Evolutionary conservation across 2,329 filamentous ascomycete genomes (phyloP).

Genomic region (Ophiostoma sp.): DNA sequence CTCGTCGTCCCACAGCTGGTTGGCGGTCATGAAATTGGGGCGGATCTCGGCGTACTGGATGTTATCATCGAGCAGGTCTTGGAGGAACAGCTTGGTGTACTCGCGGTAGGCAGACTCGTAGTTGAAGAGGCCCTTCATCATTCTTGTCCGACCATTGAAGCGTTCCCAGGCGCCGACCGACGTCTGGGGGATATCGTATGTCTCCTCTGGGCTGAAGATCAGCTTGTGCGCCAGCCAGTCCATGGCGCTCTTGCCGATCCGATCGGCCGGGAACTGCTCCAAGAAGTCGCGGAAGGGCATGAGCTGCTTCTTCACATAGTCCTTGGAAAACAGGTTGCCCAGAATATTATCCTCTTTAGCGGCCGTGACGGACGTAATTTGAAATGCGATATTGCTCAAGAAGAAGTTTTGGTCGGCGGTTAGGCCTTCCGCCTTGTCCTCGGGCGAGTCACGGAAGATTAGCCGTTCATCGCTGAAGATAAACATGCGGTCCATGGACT

Average conservation of each 20-base stretch:
- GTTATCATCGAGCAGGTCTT: conserved; percentile 63
- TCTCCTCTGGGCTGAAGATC: conserved; percentile 60
- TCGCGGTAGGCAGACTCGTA: conserved; percentile 62
- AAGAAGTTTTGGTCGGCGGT: conserved; percentile 42
- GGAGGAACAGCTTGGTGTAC: conserved; percentile 61
- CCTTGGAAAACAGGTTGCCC: conserved; percentile 49
- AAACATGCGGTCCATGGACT: conserved; percentile 64
- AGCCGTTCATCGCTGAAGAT: conserved; percentile 63
- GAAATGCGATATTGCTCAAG: conserved; percentile 62
- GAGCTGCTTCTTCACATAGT: conserved; percentile 46
- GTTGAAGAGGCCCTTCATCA: conserved; percentile 72
- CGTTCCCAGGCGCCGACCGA: conserved; percentile 56
- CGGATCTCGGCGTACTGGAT: conserved; percentile 72
- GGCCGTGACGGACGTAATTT: neutral
- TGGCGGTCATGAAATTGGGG: conserved; percentile 66
- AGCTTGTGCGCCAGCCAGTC: conserved; percentile 64
- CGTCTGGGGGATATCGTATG: conserved; percentile 54
- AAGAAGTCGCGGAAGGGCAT: conserved; percentile 49
- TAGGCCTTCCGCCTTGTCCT: conserved; percentile 30
- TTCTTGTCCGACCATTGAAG: conserved; percentile 68
- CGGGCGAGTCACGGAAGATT: conserved; percentile 32
- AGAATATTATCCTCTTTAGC: conserved; percentile 34
- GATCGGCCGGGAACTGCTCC: conserved; percentile 37
- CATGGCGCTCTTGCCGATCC: conserved; percentile 37
- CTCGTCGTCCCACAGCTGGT: conserved; percentile 61